Evolutionary conservation across 1,139 yeast species (phyloP), one percentile per base, ranked within the genome.

Genomic region (Pichia sp.): DNA sequence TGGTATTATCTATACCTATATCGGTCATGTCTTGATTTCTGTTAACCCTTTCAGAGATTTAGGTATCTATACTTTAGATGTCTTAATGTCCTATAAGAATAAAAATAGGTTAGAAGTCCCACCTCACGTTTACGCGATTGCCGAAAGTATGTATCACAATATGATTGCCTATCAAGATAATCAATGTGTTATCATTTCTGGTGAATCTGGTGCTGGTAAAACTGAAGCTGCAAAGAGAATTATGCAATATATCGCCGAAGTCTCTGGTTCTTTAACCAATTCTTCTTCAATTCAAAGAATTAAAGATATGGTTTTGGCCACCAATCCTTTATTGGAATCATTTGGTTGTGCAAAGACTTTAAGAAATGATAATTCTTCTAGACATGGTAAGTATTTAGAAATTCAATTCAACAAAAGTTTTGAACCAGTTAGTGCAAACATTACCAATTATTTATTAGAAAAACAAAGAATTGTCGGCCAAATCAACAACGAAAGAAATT

Each of bases 151-250:
- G 96, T 93, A 85, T 68, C 93, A 94, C 69, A 88, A 91, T 66
- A 79, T 94, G 82, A 91, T 91, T 68, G 85, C 96, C 0, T 94
- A 94, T 68, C 82, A 87, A 48, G 99, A 94, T 61, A 90, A 84
- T 65, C 99, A 94, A 67, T 93, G 99, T 76, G 99, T 94, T 36
- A 94, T 94, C 60, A 94, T 94, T 57, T 89, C 97, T 6, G 99
- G 99, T 45, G 99, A 94, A 67, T 89, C 97, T 1, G 99, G 99
- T 53, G 99, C 99, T 3, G 99, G 99, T 44, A 93, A 93, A 67
- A 93, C 99, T 7, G 99, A 93, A 68, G 98, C 99, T 18, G 99
- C 99, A 35, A 93, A 93, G 70, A 84, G 95, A 63, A 93, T 93
- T 68, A 94, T 94, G 99, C 98, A 94, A 67, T 94, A 94, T 65